Conservation (phyloP, 2,329 filamentous ascomycete species). For the Leptosphaerulina australis region DNA sequence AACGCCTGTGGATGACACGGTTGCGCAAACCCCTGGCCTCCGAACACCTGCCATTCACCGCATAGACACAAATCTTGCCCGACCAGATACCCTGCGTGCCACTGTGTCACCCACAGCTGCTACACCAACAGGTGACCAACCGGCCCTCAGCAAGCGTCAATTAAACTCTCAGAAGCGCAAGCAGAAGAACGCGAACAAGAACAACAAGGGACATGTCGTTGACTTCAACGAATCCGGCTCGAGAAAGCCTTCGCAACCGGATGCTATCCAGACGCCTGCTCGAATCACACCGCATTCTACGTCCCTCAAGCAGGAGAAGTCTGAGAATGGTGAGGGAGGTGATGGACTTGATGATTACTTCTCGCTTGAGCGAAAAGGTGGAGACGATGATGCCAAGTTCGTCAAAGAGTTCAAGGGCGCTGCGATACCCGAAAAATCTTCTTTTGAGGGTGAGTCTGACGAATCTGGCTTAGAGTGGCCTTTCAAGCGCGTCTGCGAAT, state of each 20-base stretch:
- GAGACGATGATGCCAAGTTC: conserved; percentile 89
- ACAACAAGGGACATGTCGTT: conserved; percentile 87
- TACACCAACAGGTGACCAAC: conserved; percentile 50
- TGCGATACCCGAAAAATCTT: conserved; percentile 78
- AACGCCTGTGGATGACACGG: conserved; percentile 68
- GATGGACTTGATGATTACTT: conserved; percentile 74
- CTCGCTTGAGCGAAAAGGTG: conserved; percentile 77
- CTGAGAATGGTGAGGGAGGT: conserved; percentile 63
- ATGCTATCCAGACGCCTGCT: conserved; percentile 62
- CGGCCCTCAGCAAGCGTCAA: conserved; percentile 85
- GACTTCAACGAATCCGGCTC: conserved; percentile 74
- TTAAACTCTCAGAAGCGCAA: conserved; percentile 95
- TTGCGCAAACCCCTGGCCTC: conserved; percentile 48
- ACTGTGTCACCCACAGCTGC: conserved; percentile 54
- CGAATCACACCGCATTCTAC: conserved; percentile 55
- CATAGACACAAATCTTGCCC: conserved; percentile 58
- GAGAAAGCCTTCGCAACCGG: conserved; percentile 64
- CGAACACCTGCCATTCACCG: conserved; percentile 50
- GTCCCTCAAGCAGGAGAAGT: conserved; percentile 64
- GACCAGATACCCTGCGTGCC: conserved; percentile 54
- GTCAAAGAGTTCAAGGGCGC: conserved; percentile 95
- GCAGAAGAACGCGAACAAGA: conserved; percentile 85
- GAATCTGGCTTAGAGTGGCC: conserved; percentile 88
- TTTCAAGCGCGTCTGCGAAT: conserved; percentile 90
- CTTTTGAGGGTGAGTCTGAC: conserved; percentile 78